Percentiles rank a stretch among this genome's conserved stretches.
Conservation (phyloP, 768 basidiomycete species). For the Panaeolus papilionaceus region DNA sequence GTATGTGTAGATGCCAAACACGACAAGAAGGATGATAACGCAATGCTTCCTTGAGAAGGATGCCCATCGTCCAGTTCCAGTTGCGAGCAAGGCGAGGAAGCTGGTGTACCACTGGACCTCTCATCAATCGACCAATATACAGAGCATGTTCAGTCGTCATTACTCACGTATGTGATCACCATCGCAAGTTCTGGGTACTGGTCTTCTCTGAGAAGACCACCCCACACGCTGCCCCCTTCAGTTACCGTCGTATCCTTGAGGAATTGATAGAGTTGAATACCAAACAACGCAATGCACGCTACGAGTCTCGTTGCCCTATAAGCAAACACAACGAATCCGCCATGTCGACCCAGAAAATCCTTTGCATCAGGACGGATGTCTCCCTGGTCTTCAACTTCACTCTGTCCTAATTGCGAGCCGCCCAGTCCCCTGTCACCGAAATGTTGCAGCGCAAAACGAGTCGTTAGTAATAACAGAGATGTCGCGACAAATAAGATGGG, state of each 20-base stretch:
- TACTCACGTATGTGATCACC: constrained; percentile 15
- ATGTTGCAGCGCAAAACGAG: background rate
- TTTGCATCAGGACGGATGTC: background rate
- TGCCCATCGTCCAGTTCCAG: constrained; percentile 39
- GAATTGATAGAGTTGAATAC: background rate
- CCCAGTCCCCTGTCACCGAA: too few species aligned
- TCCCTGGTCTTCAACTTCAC: background rate
- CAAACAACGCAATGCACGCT: constrained; percentile 7
- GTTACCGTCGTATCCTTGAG: background rate
- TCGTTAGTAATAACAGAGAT: background rate
- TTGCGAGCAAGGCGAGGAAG: constrained; percentile 44
- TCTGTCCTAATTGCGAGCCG: background rate
- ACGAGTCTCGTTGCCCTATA: background rate
- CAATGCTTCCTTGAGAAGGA: constrained; percentile 32
- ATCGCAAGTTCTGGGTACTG: background rate
- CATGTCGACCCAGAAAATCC: background rate
- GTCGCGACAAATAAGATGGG: background rate
- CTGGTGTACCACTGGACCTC: constrained; percentile 39
- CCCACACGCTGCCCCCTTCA: background rate
- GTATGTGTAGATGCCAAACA: constrained; percentile 52
- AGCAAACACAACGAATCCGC: background rate
- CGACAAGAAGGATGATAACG: constrained; percentile 36
- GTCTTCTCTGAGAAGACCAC: background rate
- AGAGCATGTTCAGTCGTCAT: background rate
- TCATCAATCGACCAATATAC: constrained; percentile 30